Base-by-base conservation (phyloP, 768 basidiomycete genomes). In the Mycena pura region DNA sequence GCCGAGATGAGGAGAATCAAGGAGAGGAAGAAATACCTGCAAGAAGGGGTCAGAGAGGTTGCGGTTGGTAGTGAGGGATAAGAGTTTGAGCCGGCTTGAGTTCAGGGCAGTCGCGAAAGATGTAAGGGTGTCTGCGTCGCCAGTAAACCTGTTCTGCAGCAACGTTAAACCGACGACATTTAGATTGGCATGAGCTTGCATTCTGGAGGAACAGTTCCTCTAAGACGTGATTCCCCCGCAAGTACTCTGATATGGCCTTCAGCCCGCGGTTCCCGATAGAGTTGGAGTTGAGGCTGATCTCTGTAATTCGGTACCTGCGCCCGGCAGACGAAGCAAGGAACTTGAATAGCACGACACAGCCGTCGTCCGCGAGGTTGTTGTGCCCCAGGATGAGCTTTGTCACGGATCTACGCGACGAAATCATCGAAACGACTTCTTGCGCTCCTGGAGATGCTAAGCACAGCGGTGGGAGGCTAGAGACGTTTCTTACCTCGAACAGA, bases 281-380 rank as follows among this genome's bases (percentile, higher is more conserved):
- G 60, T 86, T 88, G 3, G 78, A 77, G 50, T 86, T 88, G 54
- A 90, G 76, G 60, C 78, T 82, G 29, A 90, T 83, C 65, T 87
- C 84, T 2, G 74, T 72, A 55, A 90, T 79, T 45, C 69, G 70
- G 64, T 85, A 78, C 56, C 70, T 73, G 58, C 74, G 72, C 19
- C 85, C 87, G 17, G 74, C 70, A 6, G 75, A 69, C 11, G 88
- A 88, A 25, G 73, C 60, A 7, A 90, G 75, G 67, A 84, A 89
- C 17, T 73, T 72, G 68, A 89, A 86, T 9, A 90, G 73, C 22
- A 76, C 74, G 25, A 77, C 70, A 55, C 84, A 85, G 31, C 89
- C 89, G 14, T 82, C 79, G 67, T 88, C 84, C 9, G 82, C 82
- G 9, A 90, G 78, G 21, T 74, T 66, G 67, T 88, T 90, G 54